Base-by-base conservation (phyloP, 176 grass and related monocot species). In the Oryza punctata region DNA sequence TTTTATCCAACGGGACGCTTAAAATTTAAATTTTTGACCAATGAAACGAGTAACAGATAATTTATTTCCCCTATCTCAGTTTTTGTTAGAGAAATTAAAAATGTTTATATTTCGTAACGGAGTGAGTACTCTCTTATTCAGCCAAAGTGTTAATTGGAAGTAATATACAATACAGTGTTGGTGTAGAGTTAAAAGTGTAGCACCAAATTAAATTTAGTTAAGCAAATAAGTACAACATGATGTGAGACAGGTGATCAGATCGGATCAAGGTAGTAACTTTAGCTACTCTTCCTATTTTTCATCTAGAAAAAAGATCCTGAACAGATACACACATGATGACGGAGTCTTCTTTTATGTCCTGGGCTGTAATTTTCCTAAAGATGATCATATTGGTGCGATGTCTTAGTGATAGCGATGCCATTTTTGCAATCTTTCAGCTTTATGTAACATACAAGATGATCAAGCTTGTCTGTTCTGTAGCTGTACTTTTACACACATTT, bases 221-320 rank as follows among this genome's bases (percentile, higher is more conserved):
- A 19, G 16, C 3, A 54, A 18, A 7, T 19, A 2, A 54, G 50
- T 54, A 54, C 49, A 54, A 7, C 50, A 54, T 54, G 50, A 54
- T 54, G 50, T 54, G 50, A 54, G 50, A 54, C 50, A 54, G 50
- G 50, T 54, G 50, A 19, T 19, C 50, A 54, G 16, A 16, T 19
- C 50, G 10, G 45, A 47, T 41, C 12, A 13, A 47, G 11, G 47
- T 50, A 18, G 47, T 25, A 28, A 19, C 19, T 74, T 66, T 75
- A 27, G 12, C 14, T 66, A 33, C 46, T 54, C 32, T 1, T 49
- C 19, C 5, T 78, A 65, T n/a, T 86, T 86, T 73, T 65, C 69
- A 80, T 86, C 76, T 86, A 86, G 76, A 86, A 72, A 76, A 86
- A 72, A 68, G 37, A n/a, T 27, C 8, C 29, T 78, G 15, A 3